Conservation (phyloP, 139 green algal species). For the Trebouxia sp. region DNA sequence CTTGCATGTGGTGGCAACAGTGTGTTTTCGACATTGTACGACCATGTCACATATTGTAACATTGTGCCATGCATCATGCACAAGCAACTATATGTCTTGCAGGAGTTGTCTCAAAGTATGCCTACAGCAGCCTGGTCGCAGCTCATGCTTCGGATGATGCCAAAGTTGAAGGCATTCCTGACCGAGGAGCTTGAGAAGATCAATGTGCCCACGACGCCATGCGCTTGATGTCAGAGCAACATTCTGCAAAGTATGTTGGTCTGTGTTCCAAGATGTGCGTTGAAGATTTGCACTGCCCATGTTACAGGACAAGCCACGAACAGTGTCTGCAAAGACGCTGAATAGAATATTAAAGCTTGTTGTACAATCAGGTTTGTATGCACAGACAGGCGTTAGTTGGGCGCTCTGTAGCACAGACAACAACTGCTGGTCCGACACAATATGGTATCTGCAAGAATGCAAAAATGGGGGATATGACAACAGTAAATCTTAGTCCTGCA, state of each 20-base stretch:
- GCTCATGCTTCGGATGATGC: slow-evolving; percentile 61
- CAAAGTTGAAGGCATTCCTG: slow-evolving; percentile 46
- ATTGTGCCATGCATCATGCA: background rate
- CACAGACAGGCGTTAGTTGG: too few species aligned
- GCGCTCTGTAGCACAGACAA: too few species aligned
- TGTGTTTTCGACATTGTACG: background rate
- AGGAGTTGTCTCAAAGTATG: background rate
- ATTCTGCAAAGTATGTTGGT: background rate
- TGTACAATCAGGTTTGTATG: too few species aligned
- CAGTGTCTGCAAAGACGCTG: too few species aligned
- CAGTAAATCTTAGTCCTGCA: too few species aligned
- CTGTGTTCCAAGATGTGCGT: too few species aligned
- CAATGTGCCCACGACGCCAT: slow-evolving; percentile 9
- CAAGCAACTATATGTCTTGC: background rate
- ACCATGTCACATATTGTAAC: background rate
- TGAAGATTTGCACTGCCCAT: too few species aligned
- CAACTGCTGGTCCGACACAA: too few species aligned
- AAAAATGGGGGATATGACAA: too few species aligned
- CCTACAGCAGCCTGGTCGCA: slow-evolving; percentile 28
- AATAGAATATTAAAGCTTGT: too few species aligned
- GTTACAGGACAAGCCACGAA: too few species aligned
- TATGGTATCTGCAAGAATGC: too few species aligned
- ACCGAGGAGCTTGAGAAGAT: slow-evolving; percentile 48
- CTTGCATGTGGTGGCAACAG: background rate
- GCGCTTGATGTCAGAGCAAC: background rate